A percentile compares a stretch with the other conserved stretches of the same genome.
phyloP scores from a whole-genome alignment of 2,329 filamentous ascomycete species.

The Neoascochyta sp. region DNA sequence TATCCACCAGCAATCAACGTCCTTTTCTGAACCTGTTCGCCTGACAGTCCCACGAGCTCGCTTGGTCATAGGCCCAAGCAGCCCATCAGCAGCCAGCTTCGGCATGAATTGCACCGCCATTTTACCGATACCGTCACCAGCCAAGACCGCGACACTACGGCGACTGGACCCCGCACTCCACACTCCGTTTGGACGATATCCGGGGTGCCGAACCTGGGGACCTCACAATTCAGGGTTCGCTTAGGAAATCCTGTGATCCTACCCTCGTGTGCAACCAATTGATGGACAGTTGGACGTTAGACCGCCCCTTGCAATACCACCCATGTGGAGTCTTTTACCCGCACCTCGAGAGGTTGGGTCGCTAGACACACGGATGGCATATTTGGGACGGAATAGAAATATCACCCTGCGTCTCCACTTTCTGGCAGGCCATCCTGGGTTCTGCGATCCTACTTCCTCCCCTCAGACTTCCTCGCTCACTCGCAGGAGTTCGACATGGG shows the following conservation, averaged over 20 bases:
- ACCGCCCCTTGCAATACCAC: too few relatives aligned
- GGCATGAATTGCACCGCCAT: conserved; percentile 19
- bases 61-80: conserved; percentile 14
- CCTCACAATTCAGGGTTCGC: conserved; percentile 12
- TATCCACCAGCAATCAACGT: conserved; percentile 21
- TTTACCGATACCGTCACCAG: conserved; percentile 11
- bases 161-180: conserved; percentile 14
- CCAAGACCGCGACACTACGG: conserved; percentile 20
- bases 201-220: conserved; percentile 7
- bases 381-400: conserved; percentile 23
- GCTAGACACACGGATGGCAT: conserved; percentile 13
- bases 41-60: conserved; percentile 17
- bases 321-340: too few relatives aligned
- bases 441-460: conserved; percentile 9
- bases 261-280: too few relatives aligned
- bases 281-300: too few relatives aligned
- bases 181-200: conserved; percentile 14
- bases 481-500: conserved; percentile 18
- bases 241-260: too few relatives aligned
- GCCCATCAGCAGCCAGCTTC: conserved; percentile 13
- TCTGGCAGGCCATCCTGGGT: conserved; percentile 15
- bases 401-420: conserved; percentile 13
- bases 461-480: conserved; percentile 6
- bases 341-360: conserved; percentile 10
- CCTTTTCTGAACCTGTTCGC: conserved; percentile 13